Conservation (phyloP, 768 basidiomycete species). For the Lepiota brunneoincarnata region DNA sequence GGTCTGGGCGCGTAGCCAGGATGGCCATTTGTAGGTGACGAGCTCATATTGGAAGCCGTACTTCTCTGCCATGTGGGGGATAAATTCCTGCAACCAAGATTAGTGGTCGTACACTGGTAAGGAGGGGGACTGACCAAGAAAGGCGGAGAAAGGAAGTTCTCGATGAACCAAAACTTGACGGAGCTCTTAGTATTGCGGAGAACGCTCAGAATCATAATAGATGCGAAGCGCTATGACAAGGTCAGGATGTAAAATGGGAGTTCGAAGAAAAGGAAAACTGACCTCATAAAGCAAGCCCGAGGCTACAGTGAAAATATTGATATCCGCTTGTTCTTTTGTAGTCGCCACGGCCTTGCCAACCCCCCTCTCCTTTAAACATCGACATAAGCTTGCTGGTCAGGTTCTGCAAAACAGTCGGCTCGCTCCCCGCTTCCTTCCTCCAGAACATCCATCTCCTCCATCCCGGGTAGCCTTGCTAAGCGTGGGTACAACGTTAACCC, state of each 20-base stretch:
- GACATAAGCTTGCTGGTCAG: conserved; percentile 45
- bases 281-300: conserved; percentile 97
- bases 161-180: conserved; percentile 99
- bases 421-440: conserved; percentile 36
- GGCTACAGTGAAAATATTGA: conserved; percentile 99
- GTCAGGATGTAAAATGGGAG: conserved; percentile 5
- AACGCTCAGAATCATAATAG: conserved; percentile 98
- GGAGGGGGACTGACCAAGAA: conserved; percentile 66
- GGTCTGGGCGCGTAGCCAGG: conserved; percentile 93
- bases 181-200: conserved; percentile 89
- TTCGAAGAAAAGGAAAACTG: conserved; percentile 10
- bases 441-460: conserved; percentile 82
- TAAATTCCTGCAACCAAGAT: conserved; percentile 67
- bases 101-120: background rate
- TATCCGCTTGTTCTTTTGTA: conserved; percentile 68
- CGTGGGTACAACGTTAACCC: conserved; percentile 88
- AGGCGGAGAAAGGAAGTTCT: conserved; percentile 97
- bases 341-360: conserved; percentile 19
- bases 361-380: conserved; percentile 35
- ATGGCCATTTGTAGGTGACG: conserved; percentile 99
- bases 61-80: conserved; percentile 86
- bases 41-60: conserved; percentile 97
- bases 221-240: conserved; percentile 77
- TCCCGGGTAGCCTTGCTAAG: conserved; percentile 64
- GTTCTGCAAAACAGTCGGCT: conserved; percentile 42